These are phyloP conservation scores for Fennellomyces sp. DNA, from an alignment of 371 early-diverging fungal species.

Conservation along the genomic window DNA sequence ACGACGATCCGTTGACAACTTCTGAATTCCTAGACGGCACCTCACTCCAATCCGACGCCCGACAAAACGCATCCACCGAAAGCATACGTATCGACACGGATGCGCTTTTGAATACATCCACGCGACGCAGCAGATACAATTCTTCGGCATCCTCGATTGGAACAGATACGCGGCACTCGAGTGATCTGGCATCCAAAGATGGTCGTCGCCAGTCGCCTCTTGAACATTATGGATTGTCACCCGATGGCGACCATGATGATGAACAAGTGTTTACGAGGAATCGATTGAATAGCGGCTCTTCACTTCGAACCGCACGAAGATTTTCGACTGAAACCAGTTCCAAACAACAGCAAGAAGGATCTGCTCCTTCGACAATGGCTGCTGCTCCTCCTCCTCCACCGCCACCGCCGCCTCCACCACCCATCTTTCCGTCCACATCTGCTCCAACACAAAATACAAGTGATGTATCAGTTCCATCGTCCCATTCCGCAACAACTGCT, in stretches of 20 bases:
- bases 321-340: too few species aligned
- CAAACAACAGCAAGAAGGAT: too few species aligned
- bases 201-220: too few species aligned
- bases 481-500: slow-evolving; percentile 17
- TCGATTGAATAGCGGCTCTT: too few species aligned
- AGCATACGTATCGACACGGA: too few species aligned
- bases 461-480: too few species aligned
- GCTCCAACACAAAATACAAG: too few species aligned
- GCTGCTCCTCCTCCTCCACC: slow-evolving; percentile 1
- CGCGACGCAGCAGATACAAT: not conserved
- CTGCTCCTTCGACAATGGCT: not conserved
- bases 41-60: not conserved
- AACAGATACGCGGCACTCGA: not conserved
- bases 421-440: slow-evolving; percentile 3
- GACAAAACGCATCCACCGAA: not conserved
- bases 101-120: too few species aligned
- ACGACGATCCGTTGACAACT: not conserved
- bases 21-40: not conserved
- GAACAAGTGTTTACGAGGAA: too few species aligned
- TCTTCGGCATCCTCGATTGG: not conserved
- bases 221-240: too few species aligned
- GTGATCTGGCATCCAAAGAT: not conserved
- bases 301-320: too few species aligned
- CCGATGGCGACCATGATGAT: too few species aligned
- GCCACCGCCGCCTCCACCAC: slow-evolving; percentile 14